Evolutionary conservation across 768 basidiomycete genomes (phyloP), one percentile per base, ranked within the genome.

Genomic region (Antrodiella citrinella): DNA sequence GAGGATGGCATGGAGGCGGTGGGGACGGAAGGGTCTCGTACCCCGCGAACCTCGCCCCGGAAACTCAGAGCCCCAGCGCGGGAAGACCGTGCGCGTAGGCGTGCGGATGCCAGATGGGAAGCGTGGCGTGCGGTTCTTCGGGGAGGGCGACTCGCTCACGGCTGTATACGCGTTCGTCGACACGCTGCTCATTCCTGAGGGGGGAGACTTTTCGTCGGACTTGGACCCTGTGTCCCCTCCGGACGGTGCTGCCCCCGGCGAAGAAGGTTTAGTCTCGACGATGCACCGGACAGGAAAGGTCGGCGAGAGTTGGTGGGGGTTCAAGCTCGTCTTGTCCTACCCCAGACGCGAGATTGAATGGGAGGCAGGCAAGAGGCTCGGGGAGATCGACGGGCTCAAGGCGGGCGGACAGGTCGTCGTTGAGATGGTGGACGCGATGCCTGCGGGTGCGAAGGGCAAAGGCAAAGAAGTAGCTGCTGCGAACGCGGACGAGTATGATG

Each of bases 161-260:
- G 67, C 74, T 15, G 72, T 94, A 1, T 93, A 89, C 59, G 78
- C 81, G 3, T 84, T 78, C 55, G 84, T 86, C 46, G 92, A 90
- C 55, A 65, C 74, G 22, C 73, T 80, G 23, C 69, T 78, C 47
- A 69, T 80, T 22, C 78, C 82, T 3, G 47, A 51, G 15, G 48
- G 26, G 0, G 46, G 67, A 4, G 59, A 69, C 19, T 53, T 69
- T 45, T 52, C 59, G 11, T 56, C 68, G 1, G 65, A 65, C 2
- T 69, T 66, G 3, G 78, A 81, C 55, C 76, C 77, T 0, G 51
- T 54, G 1, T 59, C 62, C 0, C 67, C 77, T 0, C 75, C 79
- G 3, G 65, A 63, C 4, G 73, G 60, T 1, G 48, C 42, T 2
- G 23, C 49, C 11, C 53, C 55, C 4, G 66, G 68, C 22, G 65